Evolutionary conservation across 306 rosid species (phyloP).

Genomic region (Vicia sativa): DNA sequence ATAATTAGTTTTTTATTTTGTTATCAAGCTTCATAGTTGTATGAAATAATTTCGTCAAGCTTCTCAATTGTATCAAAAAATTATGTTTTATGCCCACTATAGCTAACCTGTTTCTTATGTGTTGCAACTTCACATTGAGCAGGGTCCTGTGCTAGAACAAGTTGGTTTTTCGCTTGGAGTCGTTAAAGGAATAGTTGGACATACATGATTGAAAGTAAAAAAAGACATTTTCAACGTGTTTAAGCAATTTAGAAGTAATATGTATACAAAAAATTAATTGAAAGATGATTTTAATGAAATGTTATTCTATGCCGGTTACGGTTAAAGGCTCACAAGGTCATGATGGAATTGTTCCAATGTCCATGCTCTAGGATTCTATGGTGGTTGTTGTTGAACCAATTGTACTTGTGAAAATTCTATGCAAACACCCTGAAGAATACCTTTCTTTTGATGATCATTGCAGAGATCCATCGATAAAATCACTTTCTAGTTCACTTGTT

Average conservation of each 20-base stretch:
- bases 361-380: constrained; percentile 92
- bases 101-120: constrained; percentile 4
- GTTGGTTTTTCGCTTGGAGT: constrained; percentile 85
- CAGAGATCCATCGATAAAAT: constrained; percentile 57
- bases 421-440: constrained; percentile 72
- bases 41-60: too few relatives aligned
- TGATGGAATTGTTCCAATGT: constrained; percentile 97
- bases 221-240: not conserved
- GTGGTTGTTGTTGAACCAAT: constrained; percentile 83
- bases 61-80: too few relatives aligned
- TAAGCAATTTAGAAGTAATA: not conserved
- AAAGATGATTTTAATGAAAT: too few relatives aligned
- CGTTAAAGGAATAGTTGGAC: constrained; percentile 97
- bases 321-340: constrained; percentile 96
- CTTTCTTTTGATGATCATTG: constrained; percentile 73
- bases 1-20: too few relatives aligned
- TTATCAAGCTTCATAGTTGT: too few relatives aligned
- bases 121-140: constrained; percentile 90
- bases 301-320: constrained; percentile 57
- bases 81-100: too few relatives aligned
- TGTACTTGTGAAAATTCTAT: constrained; percentile 69
- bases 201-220: constrained; percentile 77
- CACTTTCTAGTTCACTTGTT: constrained; percentile 87
- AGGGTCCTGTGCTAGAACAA: constrained; percentile 88
- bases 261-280: not conserved